A percentile compares a stretch with the other conserved stretches of the same genome.
These are phyloP conservation scores for Mortierella claussenii DNA, from an alignment of 192 early-diverging fungal genomes.

Conservation along the genomic window DNA sequence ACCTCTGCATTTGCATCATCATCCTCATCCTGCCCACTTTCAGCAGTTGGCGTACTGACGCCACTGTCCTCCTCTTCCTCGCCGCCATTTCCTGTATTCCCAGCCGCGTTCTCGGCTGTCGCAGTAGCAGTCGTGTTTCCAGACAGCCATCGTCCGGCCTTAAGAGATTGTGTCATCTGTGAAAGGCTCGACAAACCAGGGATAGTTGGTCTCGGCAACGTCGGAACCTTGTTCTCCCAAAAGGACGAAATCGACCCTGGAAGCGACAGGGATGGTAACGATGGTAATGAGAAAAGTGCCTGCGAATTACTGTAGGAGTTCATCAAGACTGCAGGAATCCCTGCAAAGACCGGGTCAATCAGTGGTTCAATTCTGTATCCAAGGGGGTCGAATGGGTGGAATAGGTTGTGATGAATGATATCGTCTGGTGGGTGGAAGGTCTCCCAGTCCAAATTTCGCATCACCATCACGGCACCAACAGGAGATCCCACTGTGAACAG, in stretches of 20 bases:
- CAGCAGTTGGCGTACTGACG: neutral
- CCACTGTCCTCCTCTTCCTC: neutral
- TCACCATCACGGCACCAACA: slow-evolving; percentile 71
- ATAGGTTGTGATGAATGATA: slow-evolving; percentile 75
- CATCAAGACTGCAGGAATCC: slow-evolving; percentile 60
- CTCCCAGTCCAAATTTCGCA: slow-evolving; percentile 65
- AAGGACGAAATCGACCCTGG: slow-evolving; percentile 35
- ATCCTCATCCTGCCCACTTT: neutral
- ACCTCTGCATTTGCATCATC: neutral
- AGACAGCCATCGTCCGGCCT: slow-evolving; percentile 42
- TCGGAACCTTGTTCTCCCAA: slow-evolving; percentile 44
- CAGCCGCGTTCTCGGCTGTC: neutral
- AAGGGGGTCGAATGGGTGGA: slow-evolving; percentile 80
- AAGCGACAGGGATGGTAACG: slow-evolving; percentile 24
- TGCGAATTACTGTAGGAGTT: slow-evolving; percentile 20
- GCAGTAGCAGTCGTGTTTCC: too few relatives aligned
- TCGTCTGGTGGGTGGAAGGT: slow-evolving; percentile 62
- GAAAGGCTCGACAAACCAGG: slow-evolving; percentile 30
- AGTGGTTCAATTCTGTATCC: slow-evolving; percentile 79
- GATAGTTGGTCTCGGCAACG: slow-evolving; percentile 36
- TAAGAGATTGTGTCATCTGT: slow-evolving; percentile 44
- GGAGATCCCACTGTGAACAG: slow-evolving; percentile 64
- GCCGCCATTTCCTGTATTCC: neutral
- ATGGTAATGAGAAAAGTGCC: slow-evolving; percentile 35
- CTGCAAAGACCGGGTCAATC: slow-evolving; percentile 59